phyloP scores from a whole-genome alignment of 805 yeast genomes.

The Kodamaea lidongshanica region DNA sequence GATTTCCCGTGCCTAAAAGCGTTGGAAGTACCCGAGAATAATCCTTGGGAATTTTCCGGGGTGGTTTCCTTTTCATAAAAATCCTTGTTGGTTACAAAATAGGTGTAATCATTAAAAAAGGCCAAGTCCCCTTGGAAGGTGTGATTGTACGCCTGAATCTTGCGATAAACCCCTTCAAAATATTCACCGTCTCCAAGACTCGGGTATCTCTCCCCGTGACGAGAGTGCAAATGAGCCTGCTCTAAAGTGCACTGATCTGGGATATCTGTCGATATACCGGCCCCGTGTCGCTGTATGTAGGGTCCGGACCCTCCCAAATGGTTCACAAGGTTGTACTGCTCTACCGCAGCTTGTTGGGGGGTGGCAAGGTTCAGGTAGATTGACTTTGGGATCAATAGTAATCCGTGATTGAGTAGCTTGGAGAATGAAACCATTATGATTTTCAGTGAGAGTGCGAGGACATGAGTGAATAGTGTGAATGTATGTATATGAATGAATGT shows the following conservation, averaged over 20 bases:
- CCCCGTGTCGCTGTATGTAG: constrained; percentile 21
- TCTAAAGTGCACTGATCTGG: constrained; percentile 45
- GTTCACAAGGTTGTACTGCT: constrained; percentile 20
- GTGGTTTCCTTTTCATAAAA: constrained; percentile 47
- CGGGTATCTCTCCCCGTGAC: constrained; percentile 75
- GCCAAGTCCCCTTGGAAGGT: constrained; percentile 44
- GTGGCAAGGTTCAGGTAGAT: constrained; percentile 20
- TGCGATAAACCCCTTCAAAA: constrained; percentile 21
- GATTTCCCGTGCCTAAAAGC: constrained; percentile 44
- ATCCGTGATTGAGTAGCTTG: constrained; percentile 19
- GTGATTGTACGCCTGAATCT: constrained; percentile 21
- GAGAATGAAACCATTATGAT: constrained; percentile 20
- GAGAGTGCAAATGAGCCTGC: constrained; percentile 64
- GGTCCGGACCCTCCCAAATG: constrained; percentile 24
- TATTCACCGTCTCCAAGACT: constrained; percentile 23
- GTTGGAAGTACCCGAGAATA: constrained; percentile 49
- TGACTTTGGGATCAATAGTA: constrained; percentile 18
- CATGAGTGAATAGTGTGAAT: no score
- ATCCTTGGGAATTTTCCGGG: constrained; percentile 35
- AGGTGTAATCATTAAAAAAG: constrained; percentile 51
- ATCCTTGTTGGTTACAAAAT: constrained; percentile 33
- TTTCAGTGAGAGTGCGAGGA: no score
- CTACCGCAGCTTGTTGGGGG: constrained; percentile 23
- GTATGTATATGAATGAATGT: no score
- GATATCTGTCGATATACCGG: constrained; percentile 20